These are phyloP conservation scores for Nitzschia sp. DNA, from an alignment of 108 stramenopile species.

Conservation along the genomic window DNA sequence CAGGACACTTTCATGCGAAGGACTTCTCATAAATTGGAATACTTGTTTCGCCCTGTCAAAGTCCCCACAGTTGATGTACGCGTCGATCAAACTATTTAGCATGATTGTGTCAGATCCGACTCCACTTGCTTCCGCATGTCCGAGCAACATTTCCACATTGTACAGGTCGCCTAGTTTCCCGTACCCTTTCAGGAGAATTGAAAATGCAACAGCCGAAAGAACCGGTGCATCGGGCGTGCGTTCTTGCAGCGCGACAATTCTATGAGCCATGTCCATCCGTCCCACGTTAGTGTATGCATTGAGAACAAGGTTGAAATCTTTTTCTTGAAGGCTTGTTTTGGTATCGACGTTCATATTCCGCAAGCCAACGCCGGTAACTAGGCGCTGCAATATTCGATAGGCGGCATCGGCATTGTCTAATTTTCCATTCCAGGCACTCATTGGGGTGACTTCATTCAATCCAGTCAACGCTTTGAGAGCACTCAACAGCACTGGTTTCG, in stretches of 20 bases:
- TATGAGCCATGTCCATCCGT: conserved; percentile 70
- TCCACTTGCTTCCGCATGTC: conserved; percentile 53
- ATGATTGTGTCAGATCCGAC: conserved; percentile 34
- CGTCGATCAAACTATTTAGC: conserved; percentile 76
- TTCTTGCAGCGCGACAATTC: conserved; percentile 71
- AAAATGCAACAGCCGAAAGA: conserved; percentile 71
- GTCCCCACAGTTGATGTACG: conserved; percentile 75
- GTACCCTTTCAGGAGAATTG: conserved; percentile 80
- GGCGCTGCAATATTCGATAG: conserved; percentile 73
- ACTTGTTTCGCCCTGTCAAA: conserved; percentile 54
- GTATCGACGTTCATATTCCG: conserved; percentile 25
- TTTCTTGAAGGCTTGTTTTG: conserved; percentile 46
- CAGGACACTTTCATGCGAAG: not conserved
- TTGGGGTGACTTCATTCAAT: conserved; percentile 23
- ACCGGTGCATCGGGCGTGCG: conserved; percentile 63
- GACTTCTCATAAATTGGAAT: conserved; percentile 49
- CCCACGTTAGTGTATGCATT: conserved; percentile 60
- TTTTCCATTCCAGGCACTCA: not conserved
- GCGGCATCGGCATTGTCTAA: conserved; percentile 49
- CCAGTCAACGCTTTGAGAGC: conserved; percentile 62
- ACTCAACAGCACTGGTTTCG: conserved; percentile 46
- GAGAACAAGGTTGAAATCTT: conserved; percentile 79
- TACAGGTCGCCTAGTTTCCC: conserved; percentile 58
- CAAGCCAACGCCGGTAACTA: conserved; percentile 65
- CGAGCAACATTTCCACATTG: conserved; percentile 59